A percentile compares a stretch with the other conserved stretches of the same genome.
These are phyloP conservation scores for Oxyria digyna DNA, from an alignment of 148 eudicot species.

Conservation along the genomic window DNA sequence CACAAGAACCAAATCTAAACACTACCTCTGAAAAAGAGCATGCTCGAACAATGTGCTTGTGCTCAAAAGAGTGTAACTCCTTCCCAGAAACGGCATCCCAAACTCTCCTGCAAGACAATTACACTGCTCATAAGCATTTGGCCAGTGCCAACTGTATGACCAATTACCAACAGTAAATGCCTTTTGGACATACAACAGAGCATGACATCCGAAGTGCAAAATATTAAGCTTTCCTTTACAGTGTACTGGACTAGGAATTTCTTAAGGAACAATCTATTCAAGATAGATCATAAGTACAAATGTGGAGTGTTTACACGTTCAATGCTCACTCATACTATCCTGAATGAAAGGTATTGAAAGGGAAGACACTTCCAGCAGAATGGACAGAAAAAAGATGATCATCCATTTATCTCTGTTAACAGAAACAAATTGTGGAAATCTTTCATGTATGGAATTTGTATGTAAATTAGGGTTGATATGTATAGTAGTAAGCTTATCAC, in stretches of 20 bases:
- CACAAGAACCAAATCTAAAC: no score
- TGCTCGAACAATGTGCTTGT: slow-evolving; percentile 91
- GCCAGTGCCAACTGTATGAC: no score
- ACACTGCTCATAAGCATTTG: not conserved
- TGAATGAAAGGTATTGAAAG: not conserved
- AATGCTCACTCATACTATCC: not conserved
- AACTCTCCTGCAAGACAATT: slow-evolving; percentile 54
- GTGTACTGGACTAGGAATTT: not conserved
- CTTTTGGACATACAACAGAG: not conserved
- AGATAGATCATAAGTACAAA: not conserved
- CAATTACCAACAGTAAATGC: not conserved
- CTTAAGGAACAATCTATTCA: not conserved
- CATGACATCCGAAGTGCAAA: not conserved
- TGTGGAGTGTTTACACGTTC: not conserved
- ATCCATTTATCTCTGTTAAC: not conserved
- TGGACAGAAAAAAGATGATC: not conserved
- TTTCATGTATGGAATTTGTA: not conserved
- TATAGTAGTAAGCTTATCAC: no score
- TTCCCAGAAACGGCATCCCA: slow-evolving; percentile 98
- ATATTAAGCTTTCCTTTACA: not conserved
- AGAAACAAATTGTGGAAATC: not conserved
- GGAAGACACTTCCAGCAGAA: not conserved
- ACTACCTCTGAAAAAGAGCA: slow-evolving; percentile 97
- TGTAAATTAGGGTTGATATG: no score
- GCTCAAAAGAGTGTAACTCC: slow-evolving; percentile 86